Conservation (phyloP, 805 yeast genomes). For the Starmerella floris region DNA sequence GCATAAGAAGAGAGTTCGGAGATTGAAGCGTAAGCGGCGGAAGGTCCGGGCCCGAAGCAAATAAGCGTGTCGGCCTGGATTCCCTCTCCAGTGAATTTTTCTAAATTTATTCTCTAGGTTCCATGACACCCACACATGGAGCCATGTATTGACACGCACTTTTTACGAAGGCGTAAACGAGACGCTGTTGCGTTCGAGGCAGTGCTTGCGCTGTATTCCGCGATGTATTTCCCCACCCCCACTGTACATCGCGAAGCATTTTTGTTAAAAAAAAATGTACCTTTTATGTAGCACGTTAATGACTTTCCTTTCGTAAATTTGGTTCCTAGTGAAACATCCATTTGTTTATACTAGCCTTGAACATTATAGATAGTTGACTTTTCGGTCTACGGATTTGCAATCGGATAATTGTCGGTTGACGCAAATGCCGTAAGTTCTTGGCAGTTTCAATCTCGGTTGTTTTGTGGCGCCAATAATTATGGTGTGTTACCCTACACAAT, state of each 20-base stretch:
- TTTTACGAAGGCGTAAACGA: slow-evolving; percentile 2
- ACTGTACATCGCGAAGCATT: background rate
- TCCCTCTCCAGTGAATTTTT: background rate
- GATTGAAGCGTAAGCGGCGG: slow-evolving; percentile 99
- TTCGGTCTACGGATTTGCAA: too few species aligned
- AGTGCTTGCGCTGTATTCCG: background rate
- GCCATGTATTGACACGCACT: background rate
- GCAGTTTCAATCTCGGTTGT: too few species aligned
- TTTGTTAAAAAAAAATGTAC: background rate
- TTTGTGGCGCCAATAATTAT: too few species aligned
- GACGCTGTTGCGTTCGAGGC: slow-evolving; percentile 2
- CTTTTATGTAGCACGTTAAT: slow-evolving; percentile 4
- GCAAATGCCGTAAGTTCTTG: too few species aligned
- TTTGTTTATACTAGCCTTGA: too few species aligned
- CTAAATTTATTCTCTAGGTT: too few species aligned
- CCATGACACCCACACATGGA: too few species aligned
- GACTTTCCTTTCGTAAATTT: slow-evolving; percentile 1
- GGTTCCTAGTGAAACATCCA: too few species aligned
- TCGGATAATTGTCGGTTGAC: too few species aligned
- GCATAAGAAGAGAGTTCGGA: slow-evolving; percentile 99
- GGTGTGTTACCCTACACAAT: too few species aligned
- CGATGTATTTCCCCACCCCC: too few species aligned
- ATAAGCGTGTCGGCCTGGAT: slow-evolving; percentile 19
- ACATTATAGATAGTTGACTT: too few species aligned
- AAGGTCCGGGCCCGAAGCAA: slow-evolving; percentile 98